phyloP scores from a whole-genome alignment of 2,329 filamentous ascomycete species.

The Penicillium oxalicum region DNA sequence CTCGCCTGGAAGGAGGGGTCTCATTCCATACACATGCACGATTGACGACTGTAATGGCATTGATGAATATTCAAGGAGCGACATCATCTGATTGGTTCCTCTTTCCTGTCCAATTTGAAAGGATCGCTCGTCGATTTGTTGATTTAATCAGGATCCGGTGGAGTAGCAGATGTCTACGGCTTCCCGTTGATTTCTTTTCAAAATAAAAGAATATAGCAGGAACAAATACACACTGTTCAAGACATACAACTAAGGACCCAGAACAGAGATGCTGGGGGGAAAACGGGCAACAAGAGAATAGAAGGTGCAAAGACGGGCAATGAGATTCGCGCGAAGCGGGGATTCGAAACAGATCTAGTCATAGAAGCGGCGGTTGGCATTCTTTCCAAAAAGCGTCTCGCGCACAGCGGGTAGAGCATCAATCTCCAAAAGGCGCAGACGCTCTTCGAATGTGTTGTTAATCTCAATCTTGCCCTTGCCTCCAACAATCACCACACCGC shows the following conservation, averaged over 20 bases:
- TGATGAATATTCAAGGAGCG: slow-evolving; percentile 8
- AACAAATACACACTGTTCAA: too few relatives aligned
- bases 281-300: too few relatives aligned
- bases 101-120: not conserved
- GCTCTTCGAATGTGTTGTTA: slow-evolving; percentile 95
- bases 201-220: too few relatives aligned
- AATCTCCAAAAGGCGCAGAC: slow-evolving; percentile 75
- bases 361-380: slow-evolving; percentile 90
- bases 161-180: too few relatives aligned
- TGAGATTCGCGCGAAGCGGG: slow-evolving; percentile 15
- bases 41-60: slow-evolving; percentile 9
- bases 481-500: slow-evolving; percentile 74
- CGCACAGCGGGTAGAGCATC: slow-evolving; percentile 79
- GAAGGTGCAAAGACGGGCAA: slow-evolving; percentile 1
- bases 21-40: not conserved
- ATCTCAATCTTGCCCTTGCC: slow-evolving; percentile 92
- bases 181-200: too few relatives aligned
- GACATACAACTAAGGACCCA: too few relatives aligned
- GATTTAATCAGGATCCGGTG: too few relatives aligned
- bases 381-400: slow-evolving; percentile 84
- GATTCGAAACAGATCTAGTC: slow-evolving; percentile 53
- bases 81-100: slow-evolving; percentile 9
- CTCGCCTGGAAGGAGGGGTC: too few relatives aligned
- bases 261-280: too few relatives aligned
- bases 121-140: too few relatives aligned